phyloP scores from a whole-genome alignment of 495 filamentous ascomycete species.

The Friedmanniomyces endolithicus region DNA sequence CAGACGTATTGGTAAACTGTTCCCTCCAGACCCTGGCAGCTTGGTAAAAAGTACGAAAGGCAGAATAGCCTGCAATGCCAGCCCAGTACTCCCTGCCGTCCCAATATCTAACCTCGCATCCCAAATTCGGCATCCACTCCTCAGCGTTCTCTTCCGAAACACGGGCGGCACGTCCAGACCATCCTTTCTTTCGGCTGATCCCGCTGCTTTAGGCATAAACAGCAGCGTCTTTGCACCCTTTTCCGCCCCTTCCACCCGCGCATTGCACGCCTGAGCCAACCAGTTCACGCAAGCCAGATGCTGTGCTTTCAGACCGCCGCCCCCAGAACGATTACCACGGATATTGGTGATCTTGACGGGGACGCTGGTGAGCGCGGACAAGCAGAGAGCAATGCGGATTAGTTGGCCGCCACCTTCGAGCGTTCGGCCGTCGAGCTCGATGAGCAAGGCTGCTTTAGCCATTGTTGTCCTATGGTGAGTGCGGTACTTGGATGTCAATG shows the following conservation, averaged over 20 bases:
- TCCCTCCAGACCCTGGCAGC: neutral
- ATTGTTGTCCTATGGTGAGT: neutral
- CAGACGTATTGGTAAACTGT: conserved; percentile 29
- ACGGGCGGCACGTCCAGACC: neutral
- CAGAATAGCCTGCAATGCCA: conserved; percentile 74
- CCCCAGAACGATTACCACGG: conserved; percentile 50
- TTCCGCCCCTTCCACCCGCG: conserved; percentile 41
- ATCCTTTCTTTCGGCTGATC: neutral
- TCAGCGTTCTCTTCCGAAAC: neutral
- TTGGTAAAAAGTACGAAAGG: conserved; percentile 58
- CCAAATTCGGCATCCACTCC: neutral
- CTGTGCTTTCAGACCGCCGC: conserved; percentile 58
- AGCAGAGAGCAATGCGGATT: conserved; percentile 54
- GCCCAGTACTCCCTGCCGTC: conserved; percentile 39
- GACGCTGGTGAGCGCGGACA: conserved; percentile 53
- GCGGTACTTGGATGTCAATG: neutral
- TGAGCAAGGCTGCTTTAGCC: neutral
- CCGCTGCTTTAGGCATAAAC: conserved; percentile 21
- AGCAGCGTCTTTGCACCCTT: conserved; percentile 30
- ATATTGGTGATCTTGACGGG: conserved; percentile 58
- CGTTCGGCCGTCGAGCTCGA: conserved; percentile 48
- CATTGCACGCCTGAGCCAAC: conserved; percentile 51
- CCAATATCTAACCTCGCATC: conserved; percentile 13
- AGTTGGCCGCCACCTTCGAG: conserved; percentile 83
- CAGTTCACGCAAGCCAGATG: conserved; percentile 58